Percentiles rank a stretch among this genome's conserved stretches.
Conservation (phyloP, 257 asterid species). For the Capsicum chinense region DNA sequence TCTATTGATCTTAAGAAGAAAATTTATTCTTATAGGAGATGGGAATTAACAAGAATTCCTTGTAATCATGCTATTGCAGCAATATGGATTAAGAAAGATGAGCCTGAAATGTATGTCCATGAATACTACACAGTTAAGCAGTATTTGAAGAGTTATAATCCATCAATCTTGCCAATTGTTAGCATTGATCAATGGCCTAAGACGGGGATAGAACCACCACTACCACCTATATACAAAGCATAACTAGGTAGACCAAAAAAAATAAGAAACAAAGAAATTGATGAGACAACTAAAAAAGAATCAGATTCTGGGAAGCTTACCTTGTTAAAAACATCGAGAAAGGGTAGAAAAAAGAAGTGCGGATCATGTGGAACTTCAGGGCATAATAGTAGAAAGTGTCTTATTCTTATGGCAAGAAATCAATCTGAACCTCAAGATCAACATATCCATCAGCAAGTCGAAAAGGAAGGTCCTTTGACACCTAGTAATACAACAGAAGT, state of each 20-base stretch:
- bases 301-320: background rate
- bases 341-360: background rate
- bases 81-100: background rate
- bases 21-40: background rate
- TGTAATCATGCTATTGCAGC: conserved; percentile 18
- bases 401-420: background rate
- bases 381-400: background rate
- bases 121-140: background rate
- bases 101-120: background rate
- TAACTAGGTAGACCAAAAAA: background rate
- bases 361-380: background rate
- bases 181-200: background rate
- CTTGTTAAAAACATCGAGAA: background rate
- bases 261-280: background rate
- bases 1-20: background rate
- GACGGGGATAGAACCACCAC: background rate
- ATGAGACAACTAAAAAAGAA: background rate
- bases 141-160: background rate
- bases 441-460: background rate
- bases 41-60: conserved; percentile 20
- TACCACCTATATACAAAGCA: background rate
- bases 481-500: background rate
- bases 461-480: background rate
- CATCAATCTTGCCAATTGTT: background rate
- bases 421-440: background rate